Percentiles rank a stretch among this genome's conserved stretches.
Evolutionary conservation across 2,329 filamentous ascomycete species (phyloP).

Genomic region (Colletotrichum musicola): DNA sequence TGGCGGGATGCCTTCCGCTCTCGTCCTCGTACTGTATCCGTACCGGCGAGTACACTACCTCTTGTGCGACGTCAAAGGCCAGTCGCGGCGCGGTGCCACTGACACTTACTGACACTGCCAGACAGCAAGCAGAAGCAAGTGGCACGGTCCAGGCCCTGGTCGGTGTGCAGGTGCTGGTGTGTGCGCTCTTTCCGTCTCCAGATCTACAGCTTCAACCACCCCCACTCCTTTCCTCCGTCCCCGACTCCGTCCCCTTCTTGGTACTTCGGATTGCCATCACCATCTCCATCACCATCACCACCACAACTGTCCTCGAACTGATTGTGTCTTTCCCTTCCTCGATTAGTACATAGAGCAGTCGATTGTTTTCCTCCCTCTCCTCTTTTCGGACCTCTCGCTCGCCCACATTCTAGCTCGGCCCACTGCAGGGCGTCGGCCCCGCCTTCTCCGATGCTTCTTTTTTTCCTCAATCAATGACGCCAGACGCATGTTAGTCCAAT

Average conservation of each 20-base stretch:
- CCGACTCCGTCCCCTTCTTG: too few relatives aligned
- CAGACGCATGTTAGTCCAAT: background rate
- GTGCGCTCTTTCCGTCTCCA: conserved; percentile 1
- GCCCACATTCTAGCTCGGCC: background rate
- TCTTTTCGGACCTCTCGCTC: background rate
- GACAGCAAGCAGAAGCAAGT: background rate
- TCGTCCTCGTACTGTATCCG: conserved; percentile 12
- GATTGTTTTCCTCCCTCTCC: background rate
- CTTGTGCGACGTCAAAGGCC: background rate
- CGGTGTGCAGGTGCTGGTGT: background rate
- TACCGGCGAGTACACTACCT: background rate
- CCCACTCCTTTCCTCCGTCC: conserved; percentile 27
- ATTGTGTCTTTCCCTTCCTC: background rate
- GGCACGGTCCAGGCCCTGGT: background rate
- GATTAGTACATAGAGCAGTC: background rate
- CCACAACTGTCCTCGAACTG: background rate
- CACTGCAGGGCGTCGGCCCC: conserved; percentile 25
- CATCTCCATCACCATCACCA: too few relatives aligned
- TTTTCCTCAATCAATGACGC: conserved; percentile 10
- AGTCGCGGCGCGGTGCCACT: too few relatives aligned
- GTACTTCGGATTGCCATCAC: too few relatives aligned
- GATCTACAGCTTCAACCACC: conserved; percentile 11
- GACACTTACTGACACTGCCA: too few relatives aligned
- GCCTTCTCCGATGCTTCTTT: conserved; percentile 17
- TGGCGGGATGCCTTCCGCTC: conserved; percentile 9